phyloP scores from a whole-genome alignment of 1,139 yeast genomes.

The Suhomyces yuchorum region DNA sequence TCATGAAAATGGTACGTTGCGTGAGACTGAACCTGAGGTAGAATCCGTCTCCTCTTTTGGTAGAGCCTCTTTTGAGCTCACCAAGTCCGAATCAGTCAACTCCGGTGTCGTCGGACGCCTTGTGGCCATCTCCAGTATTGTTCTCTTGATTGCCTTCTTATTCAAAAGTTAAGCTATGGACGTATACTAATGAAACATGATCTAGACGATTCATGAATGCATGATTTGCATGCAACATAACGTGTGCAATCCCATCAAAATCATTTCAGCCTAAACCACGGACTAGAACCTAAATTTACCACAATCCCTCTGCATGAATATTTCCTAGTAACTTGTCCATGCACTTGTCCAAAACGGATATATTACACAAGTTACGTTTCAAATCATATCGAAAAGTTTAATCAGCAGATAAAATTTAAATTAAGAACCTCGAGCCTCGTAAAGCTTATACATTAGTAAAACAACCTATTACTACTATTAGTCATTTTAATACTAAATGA shows the following conservation, averaged over 20 bases:
- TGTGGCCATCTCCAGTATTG: background rate
- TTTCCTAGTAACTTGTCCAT: background rate
- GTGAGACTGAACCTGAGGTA: background rate
- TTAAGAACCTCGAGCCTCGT: background rate
- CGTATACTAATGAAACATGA: background rate
- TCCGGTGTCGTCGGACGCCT: background rate
- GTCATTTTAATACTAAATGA: too few relatives aligned
- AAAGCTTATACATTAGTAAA: too few relatives aligned
- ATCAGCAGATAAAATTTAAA: background rate
- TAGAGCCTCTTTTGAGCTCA: conserved; percentile 5
- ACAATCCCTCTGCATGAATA: background rate
- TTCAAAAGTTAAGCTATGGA: background rate
- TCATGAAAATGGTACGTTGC: conserved; percentile 21
- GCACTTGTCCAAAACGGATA: background rate
- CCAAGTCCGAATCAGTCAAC: background rate
- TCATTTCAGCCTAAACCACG: background rate
- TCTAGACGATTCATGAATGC: background rate
- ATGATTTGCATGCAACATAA: background rate
- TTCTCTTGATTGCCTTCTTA: background rate
- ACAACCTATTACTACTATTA: too few relatives aligned
- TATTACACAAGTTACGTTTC: background rate
- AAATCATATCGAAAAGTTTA: background rate
- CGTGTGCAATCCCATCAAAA: background rate
- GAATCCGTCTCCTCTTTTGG: background rate
- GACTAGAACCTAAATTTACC: background rate